Base-by-base conservation (phyloP, 148 eudicot genomes). In the Nyssa sinensis region DNA sequence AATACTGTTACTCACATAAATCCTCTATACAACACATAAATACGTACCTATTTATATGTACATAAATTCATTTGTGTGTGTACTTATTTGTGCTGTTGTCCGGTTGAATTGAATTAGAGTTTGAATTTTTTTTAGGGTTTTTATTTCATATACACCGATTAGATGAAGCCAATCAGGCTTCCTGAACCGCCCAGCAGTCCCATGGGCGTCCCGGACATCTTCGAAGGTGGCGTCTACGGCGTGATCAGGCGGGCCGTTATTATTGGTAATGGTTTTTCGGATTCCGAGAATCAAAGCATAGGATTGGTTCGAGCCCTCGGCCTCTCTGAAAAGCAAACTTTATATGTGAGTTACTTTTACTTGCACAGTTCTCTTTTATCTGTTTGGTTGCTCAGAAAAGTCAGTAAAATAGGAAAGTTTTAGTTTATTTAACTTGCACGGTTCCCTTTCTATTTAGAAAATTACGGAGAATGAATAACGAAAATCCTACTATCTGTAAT, bases 131-230 rank as follows among this genome's bases (percentile, higher is more conserved):
- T 39, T 24, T 7, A 30, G 68, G 60, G 68, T 62, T 73, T 73
- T 7, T 7, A 10, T 13, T 35, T 24, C 2, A 64, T 32, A 23
- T 16, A 55, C 3, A 21, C 21, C 11, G 2, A 25, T 25, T 24
- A 41, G 16, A 95, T 95, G 98, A 90, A 87, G 84, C 97, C 97
- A 47, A 95, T 95, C 57, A 85, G 83, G 82, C 94, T 95, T 23
- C 98, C 98, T 66, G 97, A 92, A 63, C 98, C 98, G 7, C 91
- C 98, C 37, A 76, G 82, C 23, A 89, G 95, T 77, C 92, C 98
- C 28, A 60, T 64, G 12, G 76, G 88, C 67, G 82, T 88, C 78
- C 93, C 94, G 24, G 97, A 92, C 61, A 92, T 92, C 67, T 95
- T 95, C 58, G 91, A 90, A 74, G 97, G 91, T 44, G 98, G 93